Evolutionary conservation across 2,329 filamentous ascomycete species (phyloP).

Genomic region (Botrytis hyacinthi): DNA sequence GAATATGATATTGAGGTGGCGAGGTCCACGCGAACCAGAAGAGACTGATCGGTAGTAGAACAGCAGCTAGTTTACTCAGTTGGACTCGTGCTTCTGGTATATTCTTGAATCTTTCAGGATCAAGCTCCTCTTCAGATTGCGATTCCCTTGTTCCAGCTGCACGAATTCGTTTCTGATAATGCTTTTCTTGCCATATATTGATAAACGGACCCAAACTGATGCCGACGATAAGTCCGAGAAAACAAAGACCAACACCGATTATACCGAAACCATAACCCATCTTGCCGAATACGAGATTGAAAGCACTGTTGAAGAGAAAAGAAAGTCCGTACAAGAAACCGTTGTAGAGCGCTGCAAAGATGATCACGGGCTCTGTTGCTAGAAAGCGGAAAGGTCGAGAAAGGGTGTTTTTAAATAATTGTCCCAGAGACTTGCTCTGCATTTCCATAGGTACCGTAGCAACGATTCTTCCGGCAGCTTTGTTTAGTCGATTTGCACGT

Average conservation of each 20-base stretch:
- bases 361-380: conserved; percentile 57
- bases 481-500: conserved; percentile 7
- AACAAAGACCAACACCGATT: conserved; percentile 43
- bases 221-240: conserved; percentile 41
- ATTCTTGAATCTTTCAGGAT: conserved; percentile 33
- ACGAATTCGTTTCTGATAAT: conserved; percentile 45
- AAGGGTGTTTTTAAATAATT: conserved; percentile 20
- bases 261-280: conserved; percentile 44
- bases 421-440: conserved; percentile 13
- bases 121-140: not conserved
- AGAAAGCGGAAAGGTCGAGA: conserved; percentile 52
- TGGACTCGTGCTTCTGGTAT: conserved; percentile 46
- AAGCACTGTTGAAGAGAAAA: conserved; percentile 43
- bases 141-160: conserved; percentile 25
- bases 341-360: conserved; percentile 60
- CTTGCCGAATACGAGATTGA: conserved; percentile 48
- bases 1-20: conserved; percentile 24
- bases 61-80: conserved; percentile 42
- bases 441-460: conserved; percentile 12
- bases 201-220: conserved; percentile 44
- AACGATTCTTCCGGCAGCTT: not conserved
- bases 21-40: conserved; percentile 43
- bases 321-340: conserved; percentile 58
- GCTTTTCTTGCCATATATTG: conserved; percentile 40
- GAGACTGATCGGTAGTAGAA: conserved; percentile 39